Conservation (phyloP, 306 rosid genomes). For the Vachellia pachyceras region DNA sequence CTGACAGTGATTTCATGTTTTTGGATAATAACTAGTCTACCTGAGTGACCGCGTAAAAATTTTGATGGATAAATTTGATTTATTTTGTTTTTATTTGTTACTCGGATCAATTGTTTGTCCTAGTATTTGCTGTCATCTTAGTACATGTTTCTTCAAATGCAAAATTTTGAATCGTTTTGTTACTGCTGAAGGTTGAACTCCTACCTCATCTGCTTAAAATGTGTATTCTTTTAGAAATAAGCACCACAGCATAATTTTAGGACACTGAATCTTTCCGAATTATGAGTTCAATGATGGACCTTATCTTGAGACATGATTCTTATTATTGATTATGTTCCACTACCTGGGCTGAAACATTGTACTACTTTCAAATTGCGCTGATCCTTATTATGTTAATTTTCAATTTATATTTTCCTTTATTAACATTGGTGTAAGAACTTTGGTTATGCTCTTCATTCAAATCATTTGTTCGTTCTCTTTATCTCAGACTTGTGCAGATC, state of each 20-base stretch:
- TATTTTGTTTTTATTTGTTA: background rate
- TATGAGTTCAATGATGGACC: background rate
- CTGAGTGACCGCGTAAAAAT: background rate
- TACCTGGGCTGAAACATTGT: background rate
- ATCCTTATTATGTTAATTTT: background rate
- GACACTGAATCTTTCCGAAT: background rate
- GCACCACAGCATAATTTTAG: background rate
- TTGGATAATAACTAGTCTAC: background rate
- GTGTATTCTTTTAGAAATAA: constrained; percentile 6
- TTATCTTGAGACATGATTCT: background rate
- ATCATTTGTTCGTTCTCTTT: background rate
- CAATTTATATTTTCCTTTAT: background rate
- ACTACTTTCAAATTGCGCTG: background rate
- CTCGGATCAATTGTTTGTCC: background rate
- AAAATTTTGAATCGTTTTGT: background rate
- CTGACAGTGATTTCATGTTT: background rate
- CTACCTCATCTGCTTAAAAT: constrained; percentile 15
- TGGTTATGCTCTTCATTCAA: background rate
- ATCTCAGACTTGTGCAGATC: background rate
- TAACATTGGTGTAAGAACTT: background rate
- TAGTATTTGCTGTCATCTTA: background rate
- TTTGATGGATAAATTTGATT: background rate
- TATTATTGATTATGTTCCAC: constrained; percentile 1
- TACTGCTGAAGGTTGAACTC: background rate
- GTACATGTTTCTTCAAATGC: background rate